Conservation (phyloP, 768 basidiomycete species). For the Tulasnella sp. region DNA sequence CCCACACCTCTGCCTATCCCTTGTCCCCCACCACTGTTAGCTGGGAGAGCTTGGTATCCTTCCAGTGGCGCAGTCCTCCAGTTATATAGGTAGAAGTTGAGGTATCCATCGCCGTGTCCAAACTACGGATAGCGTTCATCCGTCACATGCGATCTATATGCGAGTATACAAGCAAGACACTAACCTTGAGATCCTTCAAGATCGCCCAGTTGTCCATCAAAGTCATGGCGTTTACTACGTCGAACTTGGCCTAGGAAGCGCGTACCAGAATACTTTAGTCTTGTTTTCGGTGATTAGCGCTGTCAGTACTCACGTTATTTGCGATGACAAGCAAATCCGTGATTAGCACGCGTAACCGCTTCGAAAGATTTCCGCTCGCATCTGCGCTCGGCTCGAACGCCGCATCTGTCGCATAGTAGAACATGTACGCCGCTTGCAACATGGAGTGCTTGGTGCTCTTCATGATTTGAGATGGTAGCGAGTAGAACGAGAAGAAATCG, state of each 20-base stretch:
- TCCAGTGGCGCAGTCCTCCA: conserved; percentile 78
- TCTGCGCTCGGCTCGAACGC: conserved; percentile 55
- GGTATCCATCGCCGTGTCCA: conserved; percentile 80
- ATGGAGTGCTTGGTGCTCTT: conserved; percentile 54
- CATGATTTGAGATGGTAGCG: conserved; percentile 89
- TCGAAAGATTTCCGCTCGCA: conserved; percentile 51
- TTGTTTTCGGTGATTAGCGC: background rate
- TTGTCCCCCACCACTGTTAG: conserved; percentile 34
- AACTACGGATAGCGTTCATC: conserved; percentile 43
- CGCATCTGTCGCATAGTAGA: conserved; percentile 81
- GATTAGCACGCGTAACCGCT: conserved; percentile 59
- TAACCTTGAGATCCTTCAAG: conserved; percentile 61
- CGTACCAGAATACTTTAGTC: background rate
- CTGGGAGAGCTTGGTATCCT: conserved; percentile 47
- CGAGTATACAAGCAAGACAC: background rate
- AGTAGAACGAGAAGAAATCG: conserved; percentile 95
- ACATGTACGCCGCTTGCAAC: conserved; percentile 90
- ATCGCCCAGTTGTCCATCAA: conserved; percentile 87
- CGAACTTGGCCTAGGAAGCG: conserved; percentile 57
- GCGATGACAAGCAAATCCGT: conserved; percentile 76
- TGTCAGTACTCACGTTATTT: conserved; percentile 36
- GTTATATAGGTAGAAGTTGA: conserved; percentile 92
- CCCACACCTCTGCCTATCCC: conserved; percentile 39
- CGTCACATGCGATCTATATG: background rate
- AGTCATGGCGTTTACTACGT: conserved; percentile 93